phyloP scores from a whole-genome alignment of 176 grass and related monocot species.

The Avena insularis region DNA sequence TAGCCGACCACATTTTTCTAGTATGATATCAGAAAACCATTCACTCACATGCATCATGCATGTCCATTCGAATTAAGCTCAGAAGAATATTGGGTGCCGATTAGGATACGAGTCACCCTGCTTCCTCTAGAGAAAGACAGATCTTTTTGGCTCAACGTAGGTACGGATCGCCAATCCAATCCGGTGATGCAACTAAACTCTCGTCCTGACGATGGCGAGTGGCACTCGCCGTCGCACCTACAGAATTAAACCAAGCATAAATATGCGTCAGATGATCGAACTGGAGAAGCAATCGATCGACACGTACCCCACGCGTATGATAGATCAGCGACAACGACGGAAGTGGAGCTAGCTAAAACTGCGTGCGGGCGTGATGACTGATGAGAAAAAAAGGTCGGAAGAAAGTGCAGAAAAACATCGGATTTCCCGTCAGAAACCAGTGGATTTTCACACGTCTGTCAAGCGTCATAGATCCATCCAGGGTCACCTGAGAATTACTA shows the following conservation, averaged over 20 bases:
- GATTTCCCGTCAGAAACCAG: neutral
- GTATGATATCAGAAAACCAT: neutral
- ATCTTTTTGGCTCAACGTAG: neutral
- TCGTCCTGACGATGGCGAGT: neutral
- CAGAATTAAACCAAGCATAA: conserved; percentile 3
- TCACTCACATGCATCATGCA: neutral
- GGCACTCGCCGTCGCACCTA: neutral
- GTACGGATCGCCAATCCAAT: neutral
- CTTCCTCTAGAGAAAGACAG: neutral
- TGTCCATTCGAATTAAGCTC: too few relatives aligned
- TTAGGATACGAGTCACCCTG: conserved; percentile 14
- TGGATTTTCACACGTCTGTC: conserved; percentile 1
- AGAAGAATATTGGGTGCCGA: neutral
- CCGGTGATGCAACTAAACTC: neutral
- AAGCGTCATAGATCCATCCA: too few relatives aligned
- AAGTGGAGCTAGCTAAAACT: neutral
- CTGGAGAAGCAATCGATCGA: neutral
- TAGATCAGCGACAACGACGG: neutral
- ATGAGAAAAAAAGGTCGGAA: neutral
- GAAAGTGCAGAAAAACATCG: conserved; percentile 21
- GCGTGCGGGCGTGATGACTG: conserved; percentile 24
- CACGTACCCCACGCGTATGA: neutral
- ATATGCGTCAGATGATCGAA: neutral
- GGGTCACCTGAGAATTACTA: conserved; percentile 22
- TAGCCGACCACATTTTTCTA: neutral